Conservation (phyloP, 106 monocot genomes). For the Dendrobium catenatum region DNA sequence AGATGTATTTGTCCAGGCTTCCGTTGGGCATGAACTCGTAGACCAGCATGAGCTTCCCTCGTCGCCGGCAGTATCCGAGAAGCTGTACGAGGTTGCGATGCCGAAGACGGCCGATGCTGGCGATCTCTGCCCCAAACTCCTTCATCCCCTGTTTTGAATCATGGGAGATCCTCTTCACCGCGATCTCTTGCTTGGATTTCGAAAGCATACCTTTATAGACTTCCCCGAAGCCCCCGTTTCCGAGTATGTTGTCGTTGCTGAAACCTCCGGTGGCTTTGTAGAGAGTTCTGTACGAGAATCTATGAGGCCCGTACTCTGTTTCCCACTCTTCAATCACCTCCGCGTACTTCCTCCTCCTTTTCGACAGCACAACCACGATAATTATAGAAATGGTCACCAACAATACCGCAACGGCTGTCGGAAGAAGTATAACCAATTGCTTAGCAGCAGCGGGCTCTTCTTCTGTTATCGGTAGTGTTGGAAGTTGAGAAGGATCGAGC, state of each 20-base stretch:
- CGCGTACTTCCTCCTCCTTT: constrained; percentile 32
- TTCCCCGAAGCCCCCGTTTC: constrained; percentile 66
- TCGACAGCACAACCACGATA: not conserved
- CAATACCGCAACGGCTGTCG: constrained; percentile 3
- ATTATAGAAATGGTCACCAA: not conserved
- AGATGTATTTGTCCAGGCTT: constrained; percentile 50
- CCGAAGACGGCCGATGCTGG: constrained; percentile 67
- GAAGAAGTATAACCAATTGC: not conserved
- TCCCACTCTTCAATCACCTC: constrained; percentile 71
- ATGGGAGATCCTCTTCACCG: constrained; percentile 56
- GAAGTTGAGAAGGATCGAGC: constrained; percentile 29
- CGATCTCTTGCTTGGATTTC: constrained; percentile 37
- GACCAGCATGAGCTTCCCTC: constrained; percentile 49
- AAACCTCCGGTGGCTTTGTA: constrained; percentile 68
- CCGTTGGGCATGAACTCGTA: constrained; percentile 79
- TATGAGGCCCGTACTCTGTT: constrained; percentile 58
- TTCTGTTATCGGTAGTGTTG: constrained; percentile 25
- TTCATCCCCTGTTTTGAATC: constrained; percentile 43
- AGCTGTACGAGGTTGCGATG: constrained; percentile 89
- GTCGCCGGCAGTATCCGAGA: constrained; percentile 68
- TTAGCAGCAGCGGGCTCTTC: not conserved
- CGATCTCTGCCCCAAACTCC: constrained; percentile 81
- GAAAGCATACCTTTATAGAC: constrained; percentile 69
- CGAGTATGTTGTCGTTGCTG: constrained; percentile 49
- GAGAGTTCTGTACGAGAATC: constrained; percentile 55